Evolutionary conservation across 805 yeast genomes (phyloP).

Genomic region (Maudiozyma bulderi): DNA sequence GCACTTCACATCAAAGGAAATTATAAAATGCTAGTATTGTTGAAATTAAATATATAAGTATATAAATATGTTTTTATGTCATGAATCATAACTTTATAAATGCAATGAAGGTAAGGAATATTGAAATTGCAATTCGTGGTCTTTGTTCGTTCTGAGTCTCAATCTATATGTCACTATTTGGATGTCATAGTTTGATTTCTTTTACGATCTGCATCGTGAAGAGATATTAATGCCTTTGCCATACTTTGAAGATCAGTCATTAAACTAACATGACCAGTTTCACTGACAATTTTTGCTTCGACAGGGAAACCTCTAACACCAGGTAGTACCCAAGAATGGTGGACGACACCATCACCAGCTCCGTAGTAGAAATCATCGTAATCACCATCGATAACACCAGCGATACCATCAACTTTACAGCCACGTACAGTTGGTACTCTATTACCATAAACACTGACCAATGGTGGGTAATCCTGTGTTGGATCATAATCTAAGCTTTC

Average conservation of each 20-base stretch:
- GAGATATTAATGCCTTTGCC: conserved; percentile 59
- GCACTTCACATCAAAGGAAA: too few relatives aligned
- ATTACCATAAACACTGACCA: conserved; percentile 75
- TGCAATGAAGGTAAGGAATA: too few relatives aligned
- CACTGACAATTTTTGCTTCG: conserved; percentile 55
- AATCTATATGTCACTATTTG: neutral
- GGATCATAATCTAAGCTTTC: conserved; percentile 46
- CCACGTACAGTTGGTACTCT: conserved; percentile 80
- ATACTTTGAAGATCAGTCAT: conserved; percentile 65
- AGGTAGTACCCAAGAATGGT: conserved; percentile 76
- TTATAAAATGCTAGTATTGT: too few relatives aligned
- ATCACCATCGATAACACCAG: conserved; percentile 60
- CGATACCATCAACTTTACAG: conserved; percentile 49
- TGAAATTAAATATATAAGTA: too few relatives aligned
- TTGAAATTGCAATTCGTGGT: too few relatives aligned
- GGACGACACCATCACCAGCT: conserved; percentile 90
- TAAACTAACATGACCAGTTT: conserved; percentile 69
- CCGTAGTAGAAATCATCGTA: conserved; percentile 75
- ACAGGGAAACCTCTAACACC: conserved; percentile 63
- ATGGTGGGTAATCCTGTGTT: conserved; percentile 61
- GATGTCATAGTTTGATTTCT: neutral
- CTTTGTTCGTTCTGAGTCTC: too few relatives aligned
- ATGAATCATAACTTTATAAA: too few relatives aligned
- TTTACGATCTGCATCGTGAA: conserved; percentile 46
- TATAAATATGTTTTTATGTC: too few relatives aligned